phyloP scores from a whole-genome alignment of 1,139 yeast genomes.

The Trichomonascaceae sp. region DNA sequence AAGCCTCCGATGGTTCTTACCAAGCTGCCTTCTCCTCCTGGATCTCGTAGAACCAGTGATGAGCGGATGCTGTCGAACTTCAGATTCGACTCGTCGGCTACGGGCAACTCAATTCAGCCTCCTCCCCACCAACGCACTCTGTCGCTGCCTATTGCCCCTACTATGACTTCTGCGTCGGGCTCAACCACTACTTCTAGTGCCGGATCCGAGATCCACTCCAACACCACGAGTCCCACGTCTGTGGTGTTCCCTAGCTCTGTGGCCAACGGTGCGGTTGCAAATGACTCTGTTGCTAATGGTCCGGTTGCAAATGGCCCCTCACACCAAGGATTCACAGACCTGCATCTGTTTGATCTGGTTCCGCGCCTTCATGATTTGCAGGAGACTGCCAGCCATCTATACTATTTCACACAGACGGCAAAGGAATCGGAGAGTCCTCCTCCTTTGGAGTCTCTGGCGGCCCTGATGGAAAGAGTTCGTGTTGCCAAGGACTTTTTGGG shows the following conservation, averaged over 20 bases:
- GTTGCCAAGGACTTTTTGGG: conserved; percentile 13
- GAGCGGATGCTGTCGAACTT: background rate
- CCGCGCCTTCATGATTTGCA: conserved; percentile 10
- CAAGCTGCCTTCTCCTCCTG: background rate
- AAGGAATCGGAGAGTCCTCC: conserved; percentile 7
- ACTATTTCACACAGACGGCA: conserved; percentile 10
- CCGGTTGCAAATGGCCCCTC: background rate
- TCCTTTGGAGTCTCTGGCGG: conserved; percentile 11
- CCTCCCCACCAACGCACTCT: background rate
- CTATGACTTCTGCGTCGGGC: background rate
- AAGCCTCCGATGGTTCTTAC: too few relatives aligned
- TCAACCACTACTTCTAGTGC: background rate
- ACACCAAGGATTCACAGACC: conserved; percentile 1
- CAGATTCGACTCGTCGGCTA: background rate
- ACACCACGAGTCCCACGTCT: background rate
- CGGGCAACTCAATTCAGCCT: background rate
- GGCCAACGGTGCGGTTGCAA: background rate
- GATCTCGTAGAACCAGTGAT: background rate
- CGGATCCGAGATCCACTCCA: background rate
- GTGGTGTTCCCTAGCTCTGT: background rate
- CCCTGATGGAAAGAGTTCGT: conserved; percentile 11
- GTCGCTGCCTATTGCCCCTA: background rate
- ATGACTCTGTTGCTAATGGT: conserved; percentile 1
- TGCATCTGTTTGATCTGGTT: conserved; percentile 4
- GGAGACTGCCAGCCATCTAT: conserved; percentile 14